Percentiles rank a stretch among this genome's conserved stretches.
phyloP scores from a whole-genome alignment of 345 rosid genomes.

The Nasturtium officinale region DNA sequence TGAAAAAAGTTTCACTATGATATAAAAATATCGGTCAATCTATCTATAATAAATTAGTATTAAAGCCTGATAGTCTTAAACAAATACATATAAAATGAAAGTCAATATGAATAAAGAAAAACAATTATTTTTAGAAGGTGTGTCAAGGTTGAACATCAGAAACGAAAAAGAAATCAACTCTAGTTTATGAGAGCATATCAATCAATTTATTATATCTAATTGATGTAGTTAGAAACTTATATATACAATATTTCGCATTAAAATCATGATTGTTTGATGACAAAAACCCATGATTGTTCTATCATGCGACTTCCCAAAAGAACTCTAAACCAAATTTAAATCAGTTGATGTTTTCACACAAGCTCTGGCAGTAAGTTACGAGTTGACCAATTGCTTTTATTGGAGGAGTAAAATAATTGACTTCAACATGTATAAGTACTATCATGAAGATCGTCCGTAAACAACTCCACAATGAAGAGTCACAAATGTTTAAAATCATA shows the following conservation, averaged over 20 bases:
- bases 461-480: constrained; percentile 8
- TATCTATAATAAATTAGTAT: not conserved
- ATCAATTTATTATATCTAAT: not conserved
- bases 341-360: not conserved
- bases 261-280: not conserved
- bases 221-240: not conserved
- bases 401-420: not conserved
- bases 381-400: constrained; percentile 1
- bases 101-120: not conserved
- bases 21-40: not conserved
- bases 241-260: not conserved
- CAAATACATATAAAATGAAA: not conserved
- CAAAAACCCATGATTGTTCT: not conserved
- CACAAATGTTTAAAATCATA: not conserved
- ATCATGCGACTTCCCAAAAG: constrained; percentile 18
- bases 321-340: not conserved
- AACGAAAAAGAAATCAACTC: not conserved
- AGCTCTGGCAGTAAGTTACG: not conserved
- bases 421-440: constrained; percentile 1
- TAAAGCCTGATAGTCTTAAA: not conserved
- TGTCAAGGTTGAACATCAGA: not conserved
- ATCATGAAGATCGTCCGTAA: constrained; percentile 3
- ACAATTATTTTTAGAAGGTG: not conserved
- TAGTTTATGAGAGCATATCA: not conserved
- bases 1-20: not conserved